Percentiles rank a stretch among this genome's conserved stretches.
These are phyloP conservation scores for Schizochytrium sp. DNA, from an alignment of 108 stramenopile species.

Conservation along the genomic window DNA sequence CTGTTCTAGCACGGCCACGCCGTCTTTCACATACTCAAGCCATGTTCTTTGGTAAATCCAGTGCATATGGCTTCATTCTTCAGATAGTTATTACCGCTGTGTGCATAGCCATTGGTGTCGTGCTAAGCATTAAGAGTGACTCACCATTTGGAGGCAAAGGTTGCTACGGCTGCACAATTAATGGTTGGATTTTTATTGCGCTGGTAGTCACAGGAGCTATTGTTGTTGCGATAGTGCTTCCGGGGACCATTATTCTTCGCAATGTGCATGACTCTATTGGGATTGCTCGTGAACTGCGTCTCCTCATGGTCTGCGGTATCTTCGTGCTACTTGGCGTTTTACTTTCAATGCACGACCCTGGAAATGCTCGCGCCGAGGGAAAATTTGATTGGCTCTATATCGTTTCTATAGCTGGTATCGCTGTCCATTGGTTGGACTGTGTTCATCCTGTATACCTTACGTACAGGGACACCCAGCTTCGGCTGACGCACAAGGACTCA, in stretches of 20 bases:
- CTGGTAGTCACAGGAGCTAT: background rate
- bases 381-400: slow-evolving; percentile 38
- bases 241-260: background rate
- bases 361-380: background rate
- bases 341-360: background rate
- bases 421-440: slow-evolving; percentile 7
- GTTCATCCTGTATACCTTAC: background rate
- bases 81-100: slow-evolving; percentile 28
- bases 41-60: slow-evolving; percentile 11
- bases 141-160: background rate
- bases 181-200: background rate
- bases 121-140: background rate
- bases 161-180: slow-evolving; percentile 12
- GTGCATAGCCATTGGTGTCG: background rate
- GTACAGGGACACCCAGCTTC: background rate
- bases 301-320: background rate
- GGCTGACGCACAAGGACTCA: background rate
- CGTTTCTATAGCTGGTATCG: background rate
- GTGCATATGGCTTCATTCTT: background rate
- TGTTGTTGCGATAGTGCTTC: background rate
- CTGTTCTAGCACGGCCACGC: background rate
- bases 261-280: background rate
- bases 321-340: background rate
- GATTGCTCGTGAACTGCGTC: slow-evolving; percentile 25
- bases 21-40: background rate